Evolutionary conservation across 164 flowering plant species (phyloP), one percentile per base, ranked within the genome.

Genomic region (Stephania cephalantha): DNA sequence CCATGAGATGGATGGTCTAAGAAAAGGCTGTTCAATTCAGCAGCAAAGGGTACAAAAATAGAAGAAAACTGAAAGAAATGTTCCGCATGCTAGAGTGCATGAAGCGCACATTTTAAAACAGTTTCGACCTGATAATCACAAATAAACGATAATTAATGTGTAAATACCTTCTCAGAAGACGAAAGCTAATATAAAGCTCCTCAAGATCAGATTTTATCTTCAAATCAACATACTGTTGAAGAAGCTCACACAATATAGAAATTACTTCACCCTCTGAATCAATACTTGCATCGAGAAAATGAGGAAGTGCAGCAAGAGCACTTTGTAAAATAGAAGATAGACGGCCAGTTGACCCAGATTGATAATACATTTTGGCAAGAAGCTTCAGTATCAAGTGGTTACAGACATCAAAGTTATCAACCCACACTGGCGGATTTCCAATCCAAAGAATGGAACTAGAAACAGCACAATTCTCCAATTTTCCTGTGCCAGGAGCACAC

Each of bases 391-490:
- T 79, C 80, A 46, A 66, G 78, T 82, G 82, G 48, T 79, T 84
- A 82, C 93, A 85, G 68, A 0, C 70, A 85, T 84, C 84, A 83
- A 93, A 95, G 71, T 81, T 85, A 52, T 78, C 82, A 77, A 91
- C 90, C 99, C 99, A 95, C 18, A 25, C 63, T 1, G 98, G 99
- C 77, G 98, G 98, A 83, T 71, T 84, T 75, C 98, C 98, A 67
- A 30, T 65, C 96, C 95, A 91, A 73, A 93, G 85, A 78, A 77
- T 80, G 6, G 73, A 73, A 55, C 68, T 74, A 67, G 69, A 69
- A 78, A 53, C 72, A 75, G 71, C 79, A 58, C 44, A 13, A 46
- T 22, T 70, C 63, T 53, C 72, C 18, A 30, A 22, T 72, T 66
- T 75, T 50, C 29, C 65, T 50, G 71, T 50, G 35, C 76, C 84